Conservation (phyloP, 805 yeast species). For the Lachancea fermentati region DNA sequence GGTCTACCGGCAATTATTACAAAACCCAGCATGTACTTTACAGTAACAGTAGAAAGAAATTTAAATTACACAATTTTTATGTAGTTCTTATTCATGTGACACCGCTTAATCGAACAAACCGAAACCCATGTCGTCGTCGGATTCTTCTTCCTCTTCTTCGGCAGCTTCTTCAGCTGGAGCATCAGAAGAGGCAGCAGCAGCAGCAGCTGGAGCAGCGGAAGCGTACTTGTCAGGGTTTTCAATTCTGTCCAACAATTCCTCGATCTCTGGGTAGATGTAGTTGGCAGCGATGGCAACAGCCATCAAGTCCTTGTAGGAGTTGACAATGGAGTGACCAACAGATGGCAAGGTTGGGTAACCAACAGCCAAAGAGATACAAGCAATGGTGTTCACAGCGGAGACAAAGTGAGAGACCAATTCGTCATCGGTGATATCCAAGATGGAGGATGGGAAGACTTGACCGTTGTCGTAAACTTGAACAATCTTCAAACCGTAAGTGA, state of each 20-base stretch:
- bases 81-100: constrained; percentile 1
- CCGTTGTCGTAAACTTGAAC: constrained; percentile 98
- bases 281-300: constrained; percentile 98
- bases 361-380: constrained; percentile 94
- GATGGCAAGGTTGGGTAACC: constrained; percentile 99
- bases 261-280: constrained; percentile 98
- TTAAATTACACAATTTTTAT: too few relatives aligned
- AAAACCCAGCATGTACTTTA: too few relatives aligned
- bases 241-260: constrained; percentile 97
- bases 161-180: constrained; percentile 67
- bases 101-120: constrained; percentile 89
- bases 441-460: constrained; percentile 93
- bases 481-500: constrained; percentile 96
- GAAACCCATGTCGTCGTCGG: constrained; percentile 88
- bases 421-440: constrained; percentile 97
- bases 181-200: constrained; percentile 58
- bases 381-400: constrained; percentile 87
- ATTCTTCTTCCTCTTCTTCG: constrained; percentile 67
- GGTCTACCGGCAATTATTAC: too few relatives aligned
- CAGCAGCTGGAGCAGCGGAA: constrained; percentile 97
- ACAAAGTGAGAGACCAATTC: constrained; percentile 91
- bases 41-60: too few relatives aligned
- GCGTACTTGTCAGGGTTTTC: constrained; percentile 99
- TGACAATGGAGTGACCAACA: constrained; percentile 96
- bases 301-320: constrained; percentile 98